A percentile compares a stretch with the other conserved stretches of the same genome.
These are phyloP conservation scores for Akanthomyces lecanii DNA, from an alignment of 2,329 filamentous ascomycete genomes.

Conservation along the genomic window DNA sequence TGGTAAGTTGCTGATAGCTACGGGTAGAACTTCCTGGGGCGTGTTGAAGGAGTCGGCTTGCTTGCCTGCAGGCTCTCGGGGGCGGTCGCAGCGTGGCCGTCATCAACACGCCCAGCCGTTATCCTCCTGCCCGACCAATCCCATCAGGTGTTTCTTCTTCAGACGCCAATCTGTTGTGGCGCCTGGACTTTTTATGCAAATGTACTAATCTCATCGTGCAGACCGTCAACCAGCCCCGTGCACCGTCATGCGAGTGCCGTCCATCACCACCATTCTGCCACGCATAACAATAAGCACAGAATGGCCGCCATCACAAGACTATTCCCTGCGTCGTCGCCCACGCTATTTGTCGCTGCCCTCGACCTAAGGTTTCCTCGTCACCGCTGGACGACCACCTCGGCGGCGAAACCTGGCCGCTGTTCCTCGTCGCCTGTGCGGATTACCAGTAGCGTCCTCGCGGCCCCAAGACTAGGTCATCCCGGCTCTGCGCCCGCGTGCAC, in stretches of 20 bases:
- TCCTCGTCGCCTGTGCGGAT: not conserved
- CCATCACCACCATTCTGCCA: not conserved
- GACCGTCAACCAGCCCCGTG: not conserved
- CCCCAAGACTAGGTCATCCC: not conserved
- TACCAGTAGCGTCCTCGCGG: not conserved
- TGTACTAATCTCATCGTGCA: not conserved
- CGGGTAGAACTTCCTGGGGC: too few relatives aligned
- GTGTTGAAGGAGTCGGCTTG: too few relatives aligned
- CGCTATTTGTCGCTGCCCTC: not conserved
- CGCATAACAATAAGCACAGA: not conserved
- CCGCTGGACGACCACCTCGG: not conserved
- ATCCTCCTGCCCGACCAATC: not conserved
- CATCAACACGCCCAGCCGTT: not conserved
- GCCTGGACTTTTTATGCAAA: not conserved
- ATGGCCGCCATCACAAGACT: not conserved
- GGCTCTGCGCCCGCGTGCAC: conserved; percentile 9
- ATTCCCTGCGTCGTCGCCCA: not conserved
- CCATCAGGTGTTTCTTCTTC: not conserved
- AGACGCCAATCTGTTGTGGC: conserved; percentile 1
- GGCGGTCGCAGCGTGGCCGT: not conserved
- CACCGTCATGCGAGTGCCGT: not conserved
- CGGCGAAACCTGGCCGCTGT: not conserved
- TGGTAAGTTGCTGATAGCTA: too few relatives aligned
- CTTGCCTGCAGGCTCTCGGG: not conserved
- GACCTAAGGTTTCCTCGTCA: not conserved